Conservation (phyloP, 2,329 filamentous ascomycete species). For the Thelonectria discophora region DNA sequence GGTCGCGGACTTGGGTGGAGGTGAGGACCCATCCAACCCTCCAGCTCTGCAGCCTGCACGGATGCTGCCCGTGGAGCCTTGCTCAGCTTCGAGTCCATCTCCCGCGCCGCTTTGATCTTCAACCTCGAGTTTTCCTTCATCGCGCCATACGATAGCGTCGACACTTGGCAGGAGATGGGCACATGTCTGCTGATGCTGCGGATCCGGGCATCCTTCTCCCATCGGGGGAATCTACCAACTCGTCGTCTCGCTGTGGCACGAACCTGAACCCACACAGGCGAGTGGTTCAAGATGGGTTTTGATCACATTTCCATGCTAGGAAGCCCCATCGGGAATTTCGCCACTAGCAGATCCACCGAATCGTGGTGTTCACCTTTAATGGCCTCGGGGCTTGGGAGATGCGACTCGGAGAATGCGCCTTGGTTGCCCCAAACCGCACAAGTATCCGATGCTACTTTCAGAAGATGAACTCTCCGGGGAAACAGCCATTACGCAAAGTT, state of each 20-base stretch:
- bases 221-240: not conserved
- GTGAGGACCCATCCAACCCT: conserved; percentile 1
- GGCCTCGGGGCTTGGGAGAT: not conserved
- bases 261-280: not conserved
- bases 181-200: not conserved
- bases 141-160: not conserved
- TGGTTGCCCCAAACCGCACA: not conserved
- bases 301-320: conserved; percentile 9
- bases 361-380: conserved; percentile 14
- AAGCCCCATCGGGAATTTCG: conserved; percentile 15
- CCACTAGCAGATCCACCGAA: conserved; percentile 14
- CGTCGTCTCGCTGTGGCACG: not conserved
- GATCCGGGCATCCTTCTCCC: not conserved
- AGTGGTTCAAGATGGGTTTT: not conserved
- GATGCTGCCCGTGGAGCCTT: not conserved
- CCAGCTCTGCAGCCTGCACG: not conserved
- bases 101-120: conserved; percentile 13
- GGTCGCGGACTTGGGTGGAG: conserved; percentile 9
- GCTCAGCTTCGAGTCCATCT: conserved; percentile 13
- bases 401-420: not conserved
- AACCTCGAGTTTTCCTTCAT: not conserved
- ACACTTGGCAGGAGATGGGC: not conserved
- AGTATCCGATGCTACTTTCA: not conserved
- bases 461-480: not conserved
- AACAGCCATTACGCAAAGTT: too few relatives aligned